Conservation (phyloP, 2,329 filamentous ascomycete genomes). For the Kalmusia sp. region DNA sequence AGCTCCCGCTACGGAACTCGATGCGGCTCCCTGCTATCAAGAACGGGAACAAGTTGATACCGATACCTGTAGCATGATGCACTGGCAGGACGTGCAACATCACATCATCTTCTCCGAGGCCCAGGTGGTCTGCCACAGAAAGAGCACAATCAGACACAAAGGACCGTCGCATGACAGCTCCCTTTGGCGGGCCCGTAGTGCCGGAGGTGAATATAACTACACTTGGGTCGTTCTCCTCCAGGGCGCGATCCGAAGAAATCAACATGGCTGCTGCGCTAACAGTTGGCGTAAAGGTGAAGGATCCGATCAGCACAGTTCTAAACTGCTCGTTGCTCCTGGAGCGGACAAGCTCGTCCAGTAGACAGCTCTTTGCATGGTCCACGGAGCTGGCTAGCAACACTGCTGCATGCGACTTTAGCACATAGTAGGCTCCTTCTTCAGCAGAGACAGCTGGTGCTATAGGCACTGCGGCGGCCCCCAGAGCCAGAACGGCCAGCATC, state of each 20-base stretch:
- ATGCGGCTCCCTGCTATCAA: conserved; percentile 40
- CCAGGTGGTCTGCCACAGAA: conserved; percentile 43
- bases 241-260: conserved; percentile 49
- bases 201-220: conserved; percentile 58
- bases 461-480: conserved; percentile 57
- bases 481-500: conserved; percentile 55
- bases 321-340: conserved; percentile 41
- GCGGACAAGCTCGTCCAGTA: conserved; percentile 32
- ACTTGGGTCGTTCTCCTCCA: conserved; percentile 50
- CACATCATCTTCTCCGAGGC: conserved; percentile 39
- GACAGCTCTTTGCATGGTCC: conserved; percentile 38
- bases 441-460: conserved; percentile 51
- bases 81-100: conserved; percentile 45
- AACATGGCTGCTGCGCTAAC: conserved; percentile 44
- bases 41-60: conserved; percentile 46
- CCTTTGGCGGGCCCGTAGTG: conserved; percentile 55
- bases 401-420: conserved; percentile 48
- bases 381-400: conserved; percentile 48
- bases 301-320: conserved; percentile 45
- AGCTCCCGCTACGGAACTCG: conserved; percentile 45
- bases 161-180: conserved; percentile 52
- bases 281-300: conserved; percentile 37
- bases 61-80: conserved; percentile 45
- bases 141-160: conserved; percentile 47
- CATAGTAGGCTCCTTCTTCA: conserved; percentile 55